phyloP scores from a whole-genome alignment of 2,329 filamentous ascomycete species.

The Xenosphaeropsis pyriputrescens region DNA sequence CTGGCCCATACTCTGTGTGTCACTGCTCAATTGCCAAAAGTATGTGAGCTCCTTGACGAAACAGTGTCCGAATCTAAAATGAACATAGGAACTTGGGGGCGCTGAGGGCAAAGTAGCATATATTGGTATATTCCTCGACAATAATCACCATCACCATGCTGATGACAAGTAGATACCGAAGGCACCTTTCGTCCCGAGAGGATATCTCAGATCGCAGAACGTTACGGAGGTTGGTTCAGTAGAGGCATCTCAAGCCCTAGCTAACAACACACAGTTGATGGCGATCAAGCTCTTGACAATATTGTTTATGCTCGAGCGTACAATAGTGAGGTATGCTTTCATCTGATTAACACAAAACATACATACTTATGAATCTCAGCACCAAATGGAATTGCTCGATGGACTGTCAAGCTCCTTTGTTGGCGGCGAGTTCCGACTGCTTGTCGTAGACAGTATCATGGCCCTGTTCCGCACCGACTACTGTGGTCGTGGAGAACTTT shows the following conservation, averaged over 20 bases:
- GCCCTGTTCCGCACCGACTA: constrained; percentile 55
- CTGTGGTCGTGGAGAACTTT: constrained; percentile 50
- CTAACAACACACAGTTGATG: constrained; percentile 28
- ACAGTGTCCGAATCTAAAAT: neutral
- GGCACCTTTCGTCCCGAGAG: constrained; percentile 54
- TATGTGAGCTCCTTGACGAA: constrained; percentile 4
- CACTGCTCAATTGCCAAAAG: constrained; percentile 37
- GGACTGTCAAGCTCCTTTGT: constrained; percentile 44
- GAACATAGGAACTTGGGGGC: constrained; percentile 39
- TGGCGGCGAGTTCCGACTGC: constrained; percentile 46
- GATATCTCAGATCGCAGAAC: constrained; percentile 51
- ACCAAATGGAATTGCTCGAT: constrained; percentile 45
- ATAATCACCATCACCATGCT: neutral
- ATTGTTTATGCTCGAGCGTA: constrained; percentile 49
- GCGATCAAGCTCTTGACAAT: constrained; percentile 45
- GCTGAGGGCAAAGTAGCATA: constrained; percentile 56
- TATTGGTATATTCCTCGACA: constrained; percentile 30
- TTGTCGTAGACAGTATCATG: constrained; percentile 59
- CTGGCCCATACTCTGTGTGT: constrained; percentile 56
- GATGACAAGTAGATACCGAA: constrained; percentile 30
- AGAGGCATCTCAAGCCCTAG: neutral
- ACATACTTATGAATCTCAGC: constrained; percentile 10
- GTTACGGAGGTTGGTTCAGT: constrained; percentile 32
- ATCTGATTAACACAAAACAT: too few species aligned
- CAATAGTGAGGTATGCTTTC: constrained; percentile 37